Conservation (phyloP, 306 rosid species). For the Ziziphus jujuba region DNA sequence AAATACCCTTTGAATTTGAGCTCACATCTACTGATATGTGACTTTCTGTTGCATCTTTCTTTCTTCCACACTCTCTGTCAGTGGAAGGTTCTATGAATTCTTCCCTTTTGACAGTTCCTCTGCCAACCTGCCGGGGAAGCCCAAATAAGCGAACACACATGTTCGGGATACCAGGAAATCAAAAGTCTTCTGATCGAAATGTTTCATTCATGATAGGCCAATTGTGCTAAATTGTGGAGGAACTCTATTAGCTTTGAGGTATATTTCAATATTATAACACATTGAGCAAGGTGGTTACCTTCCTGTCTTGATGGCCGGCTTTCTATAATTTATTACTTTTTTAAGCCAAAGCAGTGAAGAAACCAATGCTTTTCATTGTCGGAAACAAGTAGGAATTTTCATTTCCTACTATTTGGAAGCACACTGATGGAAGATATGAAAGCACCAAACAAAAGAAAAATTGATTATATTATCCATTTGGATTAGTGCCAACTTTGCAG, state of each 20-base stretch:
- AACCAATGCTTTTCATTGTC: conserved; percentile 36
- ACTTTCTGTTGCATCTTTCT: conserved; percentile 24
- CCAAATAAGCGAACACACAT: conserved; percentile 38
- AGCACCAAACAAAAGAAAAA: conserved; percentile 30
- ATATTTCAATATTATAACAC: conserved; percentile 4
- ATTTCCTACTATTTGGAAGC: not conserved
- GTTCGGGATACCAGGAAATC: conserved; percentile 50
- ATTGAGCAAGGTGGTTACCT: not conserved
- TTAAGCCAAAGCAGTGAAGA: conserved; percentile 29
- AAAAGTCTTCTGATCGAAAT: conserved; percentile 20
- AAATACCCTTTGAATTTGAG: conserved; percentile 31
- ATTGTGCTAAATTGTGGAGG: conserved; percentile 15
- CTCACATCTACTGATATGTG: conserved; percentile 25
- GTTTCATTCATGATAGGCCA: conserved; percentile 39
- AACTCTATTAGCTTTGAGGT: conserved; percentile 20
- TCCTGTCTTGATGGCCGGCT: conserved; percentile 41
- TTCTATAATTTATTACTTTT: conserved; percentile 30
- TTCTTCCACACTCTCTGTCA: conserved; percentile 17
- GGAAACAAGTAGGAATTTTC: conserved; percentile 25
- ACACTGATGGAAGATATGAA: conserved; percentile 32
- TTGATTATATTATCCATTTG: conserved; percentile 23
- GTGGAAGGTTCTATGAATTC: not conserved
- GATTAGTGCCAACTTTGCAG: conserved; percentile 29
- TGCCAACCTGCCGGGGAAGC: conserved; percentile 19
- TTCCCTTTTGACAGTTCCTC: conserved; percentile 15